Percentiles rank a stretch among this genome's conserved stretches.
phyloP scores from a whole-genome alignment of 805 yeast species.

The Kodamaea kakaduensis region DNA sequence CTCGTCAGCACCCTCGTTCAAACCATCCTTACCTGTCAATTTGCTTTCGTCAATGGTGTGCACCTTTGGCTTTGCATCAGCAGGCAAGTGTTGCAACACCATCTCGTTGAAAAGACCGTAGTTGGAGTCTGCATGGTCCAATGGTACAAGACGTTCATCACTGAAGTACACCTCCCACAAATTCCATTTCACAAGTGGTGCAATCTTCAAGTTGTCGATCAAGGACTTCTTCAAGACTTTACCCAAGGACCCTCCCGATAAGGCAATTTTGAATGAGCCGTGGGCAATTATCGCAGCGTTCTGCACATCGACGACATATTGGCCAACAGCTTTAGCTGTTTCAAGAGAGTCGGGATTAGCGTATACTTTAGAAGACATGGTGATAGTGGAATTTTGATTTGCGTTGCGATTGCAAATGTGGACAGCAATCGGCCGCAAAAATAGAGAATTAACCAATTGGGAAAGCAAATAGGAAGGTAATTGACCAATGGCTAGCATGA shows the following conservation, averaged over 20 bases:
- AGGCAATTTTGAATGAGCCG: conserved; percentile 63
- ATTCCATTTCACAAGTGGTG: conserved; percentile 53
- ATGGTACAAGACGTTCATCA: conserved; percentile 87
- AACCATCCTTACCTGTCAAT: conserved; percentile 48
- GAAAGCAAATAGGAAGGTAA: no score
- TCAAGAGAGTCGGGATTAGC: conserved; percentile 51
- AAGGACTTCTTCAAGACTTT: conserved; percentile 66
- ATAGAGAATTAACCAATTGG: no score
- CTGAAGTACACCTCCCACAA: conserved; percentile 82
- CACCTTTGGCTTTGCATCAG: conserved; percentile 51
- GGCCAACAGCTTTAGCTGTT: conserved; percentile 66
- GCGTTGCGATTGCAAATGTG: not conserved
- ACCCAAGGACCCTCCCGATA: conserved; percentile 89
- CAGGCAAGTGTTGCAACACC: conserved; percentile 49
- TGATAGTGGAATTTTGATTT: not conserved
- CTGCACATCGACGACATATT: conserved; percentile 58
- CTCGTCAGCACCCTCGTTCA: conserved; percentile 40
- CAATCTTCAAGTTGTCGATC: conserved; percentile 49
- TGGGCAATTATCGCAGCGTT: conserved; percentile 48
- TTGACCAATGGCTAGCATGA: no score
- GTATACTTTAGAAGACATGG: conserved; percentile 37
- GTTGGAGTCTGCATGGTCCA: conserved; percentile 80
- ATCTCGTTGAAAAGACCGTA: conserved; percentile 70
- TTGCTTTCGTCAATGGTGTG: conserved; percentile 63
- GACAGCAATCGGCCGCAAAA: not conserved